Conservation (phyloP, 495 filamentous ascomycete genomes). For the Aspergillus funiculosus region DNA sequence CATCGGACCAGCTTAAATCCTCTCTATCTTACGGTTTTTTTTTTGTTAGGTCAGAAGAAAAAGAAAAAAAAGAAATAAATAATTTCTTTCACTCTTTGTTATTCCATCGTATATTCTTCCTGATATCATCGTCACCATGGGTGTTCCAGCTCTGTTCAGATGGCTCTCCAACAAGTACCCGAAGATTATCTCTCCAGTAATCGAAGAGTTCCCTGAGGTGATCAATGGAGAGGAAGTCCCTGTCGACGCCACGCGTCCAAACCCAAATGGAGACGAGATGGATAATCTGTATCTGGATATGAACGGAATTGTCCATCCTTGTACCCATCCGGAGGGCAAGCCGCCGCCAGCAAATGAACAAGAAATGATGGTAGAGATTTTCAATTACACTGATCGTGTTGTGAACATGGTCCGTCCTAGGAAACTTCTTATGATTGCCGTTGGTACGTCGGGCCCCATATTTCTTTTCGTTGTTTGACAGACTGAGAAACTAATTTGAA, state of each 20-base stretch:
- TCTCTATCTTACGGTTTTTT: conserved; percentile 1
- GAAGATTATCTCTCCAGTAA: conserved; percentile 87
- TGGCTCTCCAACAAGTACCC: conserved; percentile 95
- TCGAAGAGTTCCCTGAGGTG: conserved; percentile 73
- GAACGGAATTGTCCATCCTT: conserved; percentile 99
- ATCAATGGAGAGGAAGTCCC: conserved; percentile 78
- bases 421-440: conserved; percentile 94
- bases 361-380: conserved; percentile 98
- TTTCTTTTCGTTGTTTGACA: background rate
- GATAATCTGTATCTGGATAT: conserved; percentile 99
- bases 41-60: background rate
- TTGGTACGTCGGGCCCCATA: conserved; percentile 59
- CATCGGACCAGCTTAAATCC: conserved; percentile 9
- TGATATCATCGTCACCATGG: conserved; percentile 56
- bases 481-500: background rate
- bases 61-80: conserved; percentile 8
- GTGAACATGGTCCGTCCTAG: conserved; percentile 97
- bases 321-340: conserved; percentile 92
- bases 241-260: conserved; percentile 73
- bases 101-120: background rate
- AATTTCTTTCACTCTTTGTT: conserved; percentile 1
- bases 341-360: conserved; percentile 88
- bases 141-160: conserved; percentile 88
- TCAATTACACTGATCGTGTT: conserved; percentile 94
- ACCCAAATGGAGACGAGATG: conserved; percentile 96